Conservation (phyloP, 441 rosid species). For the Biscutella auriculata region DNA sequence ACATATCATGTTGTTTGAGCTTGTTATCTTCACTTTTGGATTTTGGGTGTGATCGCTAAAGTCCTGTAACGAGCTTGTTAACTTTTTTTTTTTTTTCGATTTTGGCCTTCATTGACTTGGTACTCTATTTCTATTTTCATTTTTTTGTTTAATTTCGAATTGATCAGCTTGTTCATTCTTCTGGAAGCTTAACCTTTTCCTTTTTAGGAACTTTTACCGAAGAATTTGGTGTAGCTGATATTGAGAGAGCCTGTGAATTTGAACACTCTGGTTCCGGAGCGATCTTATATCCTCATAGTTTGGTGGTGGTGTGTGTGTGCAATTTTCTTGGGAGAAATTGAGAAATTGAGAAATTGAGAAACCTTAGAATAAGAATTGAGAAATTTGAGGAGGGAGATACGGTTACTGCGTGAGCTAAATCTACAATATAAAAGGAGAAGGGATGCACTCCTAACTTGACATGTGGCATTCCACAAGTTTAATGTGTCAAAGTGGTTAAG, state of each 20-base stretch:
- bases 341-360: too few species aligned
- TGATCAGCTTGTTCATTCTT: neutral
- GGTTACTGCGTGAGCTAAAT: too few species aligned
- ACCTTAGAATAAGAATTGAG: too few species aligned
- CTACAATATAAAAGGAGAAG: too few species aligned
- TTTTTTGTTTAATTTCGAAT: neutral
- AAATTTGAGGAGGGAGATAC: too few species aligned
- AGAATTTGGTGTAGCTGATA: neutral
- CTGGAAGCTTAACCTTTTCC: neutral
- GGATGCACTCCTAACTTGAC: too few species aligned
- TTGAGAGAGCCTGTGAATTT: neutral
- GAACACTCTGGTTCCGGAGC: neutral
- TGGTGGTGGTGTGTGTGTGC: constrained; percentile 6
- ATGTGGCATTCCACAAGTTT: too few species aligned
- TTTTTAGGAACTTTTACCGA: neutral
- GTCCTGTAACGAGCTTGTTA: neutral
- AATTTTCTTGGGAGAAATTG: constrained; percentile 35
- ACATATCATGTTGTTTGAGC: neutral
- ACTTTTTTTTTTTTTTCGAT: neutral
- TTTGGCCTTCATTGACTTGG: constrained; percentile 20
- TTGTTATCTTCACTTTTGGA: neutral
- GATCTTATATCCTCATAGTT: neutral
- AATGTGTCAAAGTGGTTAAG: too few species aligned
- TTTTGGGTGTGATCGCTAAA: neutral
- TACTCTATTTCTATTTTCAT: neutral